These are phyloP conservation scores for Coelastrella sp. DNA, from an alignment of 139 green algal species.

Conservation along the genomic window DNA sequence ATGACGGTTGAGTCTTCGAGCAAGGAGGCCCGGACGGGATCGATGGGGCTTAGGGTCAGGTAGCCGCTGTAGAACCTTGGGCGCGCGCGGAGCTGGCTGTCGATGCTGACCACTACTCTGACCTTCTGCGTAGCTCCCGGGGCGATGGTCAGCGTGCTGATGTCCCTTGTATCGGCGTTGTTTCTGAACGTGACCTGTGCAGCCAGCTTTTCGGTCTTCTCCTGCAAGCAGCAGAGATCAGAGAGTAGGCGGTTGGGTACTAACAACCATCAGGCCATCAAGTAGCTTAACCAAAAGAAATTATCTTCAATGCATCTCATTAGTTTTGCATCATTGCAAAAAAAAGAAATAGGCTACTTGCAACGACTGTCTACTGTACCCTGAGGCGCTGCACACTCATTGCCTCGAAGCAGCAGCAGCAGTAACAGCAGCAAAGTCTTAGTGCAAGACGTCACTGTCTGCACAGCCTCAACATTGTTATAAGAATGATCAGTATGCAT, in stretches of 20 bases:
- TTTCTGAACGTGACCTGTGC: background rate
- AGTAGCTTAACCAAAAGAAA: no score
- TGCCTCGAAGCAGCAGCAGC: no score
- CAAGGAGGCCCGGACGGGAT: background rate
- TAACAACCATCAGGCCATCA: background rate
- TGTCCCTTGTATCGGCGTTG: background rate
- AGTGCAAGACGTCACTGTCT: no score
- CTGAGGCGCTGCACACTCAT: no score
- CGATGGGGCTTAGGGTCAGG: slow-evolving; percentile 10
- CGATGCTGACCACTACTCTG: background rate
- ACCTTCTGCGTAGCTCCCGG: background rate
- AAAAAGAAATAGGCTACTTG: no score
- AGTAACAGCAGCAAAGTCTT: no score
- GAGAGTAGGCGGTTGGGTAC: no score
- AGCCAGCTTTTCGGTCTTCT: slow-evolving; percentile 1
- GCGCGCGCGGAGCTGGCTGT: background rate
- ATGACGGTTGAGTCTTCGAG: background rate
- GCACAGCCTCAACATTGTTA: no score
- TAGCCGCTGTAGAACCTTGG: slow-evolving; percentile 27
- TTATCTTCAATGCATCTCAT: no score
- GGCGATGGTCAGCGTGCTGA: background rate
- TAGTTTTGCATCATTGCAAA: no score
- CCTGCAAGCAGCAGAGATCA: background rate
- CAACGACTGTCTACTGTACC: no score
- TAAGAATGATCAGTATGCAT: no score